phyloP scores from a whole-genome alignment of 139 green algal species.

The Bryopsis sp. region DNA sequence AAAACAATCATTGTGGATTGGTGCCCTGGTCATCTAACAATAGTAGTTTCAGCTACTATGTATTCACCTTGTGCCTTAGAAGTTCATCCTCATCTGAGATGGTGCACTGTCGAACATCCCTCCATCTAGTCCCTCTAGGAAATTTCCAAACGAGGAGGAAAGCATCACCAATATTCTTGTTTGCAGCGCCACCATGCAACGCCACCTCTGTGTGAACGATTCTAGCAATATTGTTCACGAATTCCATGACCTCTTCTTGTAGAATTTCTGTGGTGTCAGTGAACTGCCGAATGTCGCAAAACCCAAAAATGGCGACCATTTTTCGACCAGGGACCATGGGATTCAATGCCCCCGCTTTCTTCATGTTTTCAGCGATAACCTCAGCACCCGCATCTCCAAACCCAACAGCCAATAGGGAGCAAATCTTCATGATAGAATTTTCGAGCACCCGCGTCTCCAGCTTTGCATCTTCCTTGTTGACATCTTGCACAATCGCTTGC shows the following conservation, averaged over 20 bases:
- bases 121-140: conserved; percentile 33
- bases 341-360: conserved; percentile 79
- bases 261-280: conserved; percentile 93
- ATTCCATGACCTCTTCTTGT: conserved; percentile 93
- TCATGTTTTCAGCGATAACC: conserved; percentile 94
- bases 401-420: conserved; percentile 76
- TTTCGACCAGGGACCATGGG: conserved; percentile 84
- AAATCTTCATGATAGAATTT: conserved; percentile 82
- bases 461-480: conserved; percentile 31
- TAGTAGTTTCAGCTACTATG: too few species aligned
- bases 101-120: conserved; percentile 21
- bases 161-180: conserved; percentile 98
- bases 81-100: not conserved
- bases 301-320: conserved; percentile 85
- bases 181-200: conserved; percentile 80
- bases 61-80: too few species aligned
- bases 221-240: conserved; percentile 90
- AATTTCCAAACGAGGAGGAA: conserved; percentile 94
- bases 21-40: too few species aligned
- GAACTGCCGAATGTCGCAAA: conserved; percentile 96
- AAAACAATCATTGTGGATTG: too few species aligned
- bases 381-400: conserved; percentile 87
- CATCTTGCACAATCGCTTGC: conserved; percentile 4
- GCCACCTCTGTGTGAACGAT: conserved; percentile 87
- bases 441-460: conserved; percentile 88